phyloP scores from a whole-genome alignment of 805 yeast species.

The Candida nonsorbophila region DNA sequence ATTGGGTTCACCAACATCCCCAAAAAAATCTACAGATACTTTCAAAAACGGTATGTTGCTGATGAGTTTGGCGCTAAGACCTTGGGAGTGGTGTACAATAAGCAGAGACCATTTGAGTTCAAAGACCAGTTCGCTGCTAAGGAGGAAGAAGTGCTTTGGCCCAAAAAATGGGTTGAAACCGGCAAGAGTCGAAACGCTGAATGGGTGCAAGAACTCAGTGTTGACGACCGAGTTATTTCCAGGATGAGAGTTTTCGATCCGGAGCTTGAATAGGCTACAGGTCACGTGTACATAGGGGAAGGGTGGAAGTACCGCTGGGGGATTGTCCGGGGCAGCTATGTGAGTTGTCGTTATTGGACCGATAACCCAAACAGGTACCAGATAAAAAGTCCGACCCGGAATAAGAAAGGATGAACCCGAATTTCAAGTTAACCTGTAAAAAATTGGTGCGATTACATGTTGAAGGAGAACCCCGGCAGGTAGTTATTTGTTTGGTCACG shows the following conservation, averaged over 20 bases:
- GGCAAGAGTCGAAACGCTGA: slow-evolving; percentile 77
- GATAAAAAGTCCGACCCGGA: too few relatives aligned
- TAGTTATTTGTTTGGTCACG: too few relatives aligned
- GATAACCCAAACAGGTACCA: too few relatives aligned
- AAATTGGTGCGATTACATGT: too few relatives aligned
- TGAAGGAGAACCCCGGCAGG: too few relatives aligned
- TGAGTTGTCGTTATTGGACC: too few relatives aligned
- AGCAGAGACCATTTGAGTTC: slow-evolving; percentile 48
- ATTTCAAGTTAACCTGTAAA: too few relatives aligned
- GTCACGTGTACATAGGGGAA: too few relatives aligned
- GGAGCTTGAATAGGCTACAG: slow-evolving; percentile 5
- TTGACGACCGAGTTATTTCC: slow-evolving; percentile 61
- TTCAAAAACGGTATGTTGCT: slow-evolving; percentile 66
- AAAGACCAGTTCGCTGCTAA: slow-evolving; percentile 39
- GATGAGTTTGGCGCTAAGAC: slow-evolving; percentile 57
- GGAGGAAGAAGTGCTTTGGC: slow-evolving; percentile 85
- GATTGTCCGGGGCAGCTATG: too few relatives aligned
- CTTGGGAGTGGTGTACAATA: slow-evolving; percentile 46
- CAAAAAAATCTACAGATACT: slow-evolving; percentile 69
- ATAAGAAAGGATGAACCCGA: too few relatives aligned
- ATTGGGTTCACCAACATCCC: slow-evolving; percentile 79
- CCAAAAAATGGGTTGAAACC: slow-evolving; percentile 70
- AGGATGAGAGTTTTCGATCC: slow-evolving; percentile 45
- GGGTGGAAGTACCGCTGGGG: too few relatives aligned
- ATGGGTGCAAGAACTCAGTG: slow-evolving; percentile 74